Conservation (phyloP, 1,284 basidiomycete species). For the Sanguinoderma infundibulare region DNA sequence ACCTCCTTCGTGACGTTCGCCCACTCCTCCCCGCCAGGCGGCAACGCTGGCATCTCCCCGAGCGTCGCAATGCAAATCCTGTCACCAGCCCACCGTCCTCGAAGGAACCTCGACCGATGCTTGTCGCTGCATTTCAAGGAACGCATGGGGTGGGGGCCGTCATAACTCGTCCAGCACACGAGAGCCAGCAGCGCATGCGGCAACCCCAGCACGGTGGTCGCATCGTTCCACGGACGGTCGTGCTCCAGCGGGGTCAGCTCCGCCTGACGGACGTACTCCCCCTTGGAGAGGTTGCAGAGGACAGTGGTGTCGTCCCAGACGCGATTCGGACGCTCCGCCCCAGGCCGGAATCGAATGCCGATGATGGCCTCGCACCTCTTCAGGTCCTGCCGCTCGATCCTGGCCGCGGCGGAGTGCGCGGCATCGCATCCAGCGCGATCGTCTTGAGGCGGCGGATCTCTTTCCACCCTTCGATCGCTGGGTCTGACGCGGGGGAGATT, state of each 20-base stretch:
- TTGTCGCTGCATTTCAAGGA: background rate
- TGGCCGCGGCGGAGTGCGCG: background rate
- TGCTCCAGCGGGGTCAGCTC: background rate
- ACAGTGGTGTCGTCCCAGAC: background rate
- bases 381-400: background rate
- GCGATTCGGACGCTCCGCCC: background rate
- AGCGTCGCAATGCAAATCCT: slow-evolving; percentile 6
- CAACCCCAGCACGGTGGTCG: background rate
- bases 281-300: slow-evolving; percentile 8
- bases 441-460: too few species aligned
- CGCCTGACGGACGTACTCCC: slow-evolving; percentile 2
- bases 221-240: background rate
- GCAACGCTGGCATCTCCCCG: background rate
- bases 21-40: slow-evolving; percentile 1
- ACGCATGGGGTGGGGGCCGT: background rate
- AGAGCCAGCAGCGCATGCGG: slow-evolving; percentile 5
- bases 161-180: slow-evolving; percentile 7
- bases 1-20: slow-evolving; percentile 8
- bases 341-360: too few species aligned
- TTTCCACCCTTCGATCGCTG: too few species aligned
- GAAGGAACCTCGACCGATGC: background rate
- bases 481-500: too few species aligned
- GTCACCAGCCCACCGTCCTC: slow-evolving; percentile 11
- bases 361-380: background rate
- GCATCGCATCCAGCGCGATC: slow-evolving; percentile 1